These are phyloP conservation scores for Lanmaoa rubissima DNA, from an alignment of 768 basidiomycete genomes.

Conservation along the genomic window DNA sequence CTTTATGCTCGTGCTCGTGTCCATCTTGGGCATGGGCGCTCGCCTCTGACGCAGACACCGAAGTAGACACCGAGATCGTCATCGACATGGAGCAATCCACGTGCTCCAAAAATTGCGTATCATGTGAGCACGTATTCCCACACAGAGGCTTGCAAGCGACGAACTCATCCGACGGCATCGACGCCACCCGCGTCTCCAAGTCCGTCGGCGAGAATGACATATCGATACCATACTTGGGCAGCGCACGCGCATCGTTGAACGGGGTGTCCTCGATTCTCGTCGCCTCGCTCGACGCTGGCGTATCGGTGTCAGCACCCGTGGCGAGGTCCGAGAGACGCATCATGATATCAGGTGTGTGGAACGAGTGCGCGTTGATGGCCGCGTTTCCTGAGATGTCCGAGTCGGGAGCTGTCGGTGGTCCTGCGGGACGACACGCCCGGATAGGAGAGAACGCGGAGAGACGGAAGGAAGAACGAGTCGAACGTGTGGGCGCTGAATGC, in stretches of 20 bases:
- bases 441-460: slow-evolving; percentile 23
- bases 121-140: not conserved
- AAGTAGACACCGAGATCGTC: slow-evolving; percentile 10
- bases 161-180: slow-evolving; percentile 11
- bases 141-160: not conserved
- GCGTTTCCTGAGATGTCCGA: not conserved
- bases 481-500: slow-evolving; percentile 8
- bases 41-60: slow-evolving; percentile 11
- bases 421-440: not conserved
- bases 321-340: slow-evolving; percentile 21
- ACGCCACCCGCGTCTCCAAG: slow-evolving; percentile 3
- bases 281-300: slow-evolving; percentile 13
- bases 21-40: not conserved
- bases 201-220: slow-evolving; percentile 10
- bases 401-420: not conserved
- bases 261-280: slow-evolving; percentile 13
- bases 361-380: not conserved
- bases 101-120: slow-evolving; percentile 27
- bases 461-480: slow-evolving; percentile 19
- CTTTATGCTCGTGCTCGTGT: not conserved
- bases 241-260: slow-evolving; percentile 17
- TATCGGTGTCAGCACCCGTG: not conserved
- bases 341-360: slow-evolving; percentile 13
- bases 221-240: slow-evolving; percentile 18
- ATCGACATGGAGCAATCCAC: slow-evolving; percentile 13